Conservation (phyloP, 495 filamentous ascomycete genomes). For the Podospora didyma region DNA sequence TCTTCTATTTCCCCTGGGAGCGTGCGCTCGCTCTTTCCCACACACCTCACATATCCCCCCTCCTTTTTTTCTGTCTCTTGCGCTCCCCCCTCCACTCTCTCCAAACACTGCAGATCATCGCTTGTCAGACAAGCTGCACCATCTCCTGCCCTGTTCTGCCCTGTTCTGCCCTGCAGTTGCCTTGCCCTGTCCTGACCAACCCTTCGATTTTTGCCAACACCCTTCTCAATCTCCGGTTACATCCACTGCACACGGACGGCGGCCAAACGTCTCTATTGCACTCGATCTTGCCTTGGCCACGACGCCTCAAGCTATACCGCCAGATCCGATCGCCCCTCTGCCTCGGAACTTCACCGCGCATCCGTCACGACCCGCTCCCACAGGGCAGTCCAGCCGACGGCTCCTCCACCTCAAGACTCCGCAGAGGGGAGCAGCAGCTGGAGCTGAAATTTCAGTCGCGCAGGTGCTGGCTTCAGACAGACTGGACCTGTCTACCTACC, state of each 20-base stretch:
- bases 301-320: no score
- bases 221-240: conserved; percentile 4
- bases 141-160: background rate
- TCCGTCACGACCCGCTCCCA: background rate
- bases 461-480: background rate
- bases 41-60: background rate
- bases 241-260: background rate
- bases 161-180: no score
- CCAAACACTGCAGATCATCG: conserved; percentile 11
- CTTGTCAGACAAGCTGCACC: conserved; percentile 13
- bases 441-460: conserved; percentile 7
- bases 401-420: background rate
- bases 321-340: no score
- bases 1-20: background rate
- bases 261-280: no score
- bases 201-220: conserved; percentile 9
- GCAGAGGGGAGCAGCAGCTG: background rate
- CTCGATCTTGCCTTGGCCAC: no score
- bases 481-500: background rate
- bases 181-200: no score
- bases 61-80: background rate
- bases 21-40: background rate
- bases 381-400: no score
- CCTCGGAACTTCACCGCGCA: background rate
- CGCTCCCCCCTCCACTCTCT: conserved; percentile 2